phyloP scores from a whole-genome alignment of 257 asterid species.

The Plectranthus barbatus region DNA sequence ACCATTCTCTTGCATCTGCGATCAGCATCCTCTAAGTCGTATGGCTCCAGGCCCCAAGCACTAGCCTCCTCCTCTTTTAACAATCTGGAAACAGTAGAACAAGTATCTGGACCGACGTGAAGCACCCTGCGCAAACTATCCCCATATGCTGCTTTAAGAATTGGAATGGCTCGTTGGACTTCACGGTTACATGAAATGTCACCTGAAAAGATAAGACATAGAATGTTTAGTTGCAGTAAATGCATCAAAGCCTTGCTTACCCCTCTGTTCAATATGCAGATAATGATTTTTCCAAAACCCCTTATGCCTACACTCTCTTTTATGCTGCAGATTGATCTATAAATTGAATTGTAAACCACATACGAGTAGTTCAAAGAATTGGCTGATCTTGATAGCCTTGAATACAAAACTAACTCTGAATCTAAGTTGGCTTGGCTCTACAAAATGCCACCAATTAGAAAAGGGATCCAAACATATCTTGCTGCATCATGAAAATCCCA shows the following conservation, averaged over 20 bases:
- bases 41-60: slow-evolving; percentile 40
- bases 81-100: slow-evolving; percentile 26
- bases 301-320: too few relatives aligned
- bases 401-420: neutral
- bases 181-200: slow-evolving; percentile 28
- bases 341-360: too few relatives aligned
- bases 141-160: slow-evolving; percentile 32
- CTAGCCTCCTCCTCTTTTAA: slow-evolving; percentile 23
- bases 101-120: slow-evolving; percentile 38
- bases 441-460: neutral
- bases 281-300: too few relatives aligned
- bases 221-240: neutral
- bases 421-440: too few relatives aligned
- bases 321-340: too few relatives aligned
- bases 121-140: slow-evolving; percentile 28
- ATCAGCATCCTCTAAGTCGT: slow-evolving; percentile 36
- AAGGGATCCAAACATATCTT: neutral
- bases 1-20: slow-evolving; percentile 29
- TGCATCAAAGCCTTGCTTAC: too few relatives aligned
- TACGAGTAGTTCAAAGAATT: too few relatives aligned
- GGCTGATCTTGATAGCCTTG: too few relatives aligned
- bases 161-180: slow-evolving; percentile 28
- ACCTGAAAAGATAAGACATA: slow-evolving; percentile 11
- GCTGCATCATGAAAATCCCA: neutral
- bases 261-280: too few relatives aligned